A percentile compares a stretch with the other conserved stretches of the same genome.
Evolutionary conservation across 306 rosid genomes (phyloP).

Genomic region (Quercus mongolica): DNA sequence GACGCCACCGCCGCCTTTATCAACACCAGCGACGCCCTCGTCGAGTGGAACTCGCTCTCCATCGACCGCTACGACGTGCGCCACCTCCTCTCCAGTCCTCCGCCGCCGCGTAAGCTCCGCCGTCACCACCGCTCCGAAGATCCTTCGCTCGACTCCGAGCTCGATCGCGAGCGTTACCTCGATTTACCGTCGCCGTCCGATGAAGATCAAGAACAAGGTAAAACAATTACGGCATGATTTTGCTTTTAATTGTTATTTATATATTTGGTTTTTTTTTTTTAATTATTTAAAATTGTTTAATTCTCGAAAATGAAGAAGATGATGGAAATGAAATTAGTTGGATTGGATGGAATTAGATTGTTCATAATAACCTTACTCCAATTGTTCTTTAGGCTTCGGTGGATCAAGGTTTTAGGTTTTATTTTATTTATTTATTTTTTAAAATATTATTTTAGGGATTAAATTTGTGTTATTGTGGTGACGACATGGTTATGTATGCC

Average conservation of each 20-base stretch:
- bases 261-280: neutral
- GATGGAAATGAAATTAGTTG: neutral
- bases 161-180: slow-evolving; percentile 66
- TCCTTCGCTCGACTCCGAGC: slow-evolving; percentile 41
- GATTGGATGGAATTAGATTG: neutral
- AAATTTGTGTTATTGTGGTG: neutral
- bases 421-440: neutral
- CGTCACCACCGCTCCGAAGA: slow-evolving; percentile 29
- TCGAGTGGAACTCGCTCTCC: slow-evolving; percentile 81
- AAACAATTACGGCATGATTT: neutral
- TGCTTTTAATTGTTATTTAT: neutral
- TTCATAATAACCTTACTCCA: neutral
- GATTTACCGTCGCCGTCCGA: slow-evolving; percentile 56
- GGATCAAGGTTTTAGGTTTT: neutral
- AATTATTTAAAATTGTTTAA: neutral
- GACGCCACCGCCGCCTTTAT: slow-evolving; percentile 73
- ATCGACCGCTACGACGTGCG: slow-evolving; percentile 94
- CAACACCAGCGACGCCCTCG: slow-evolving; percentile 68
- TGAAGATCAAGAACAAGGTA: slow-evolving; percentile 55
- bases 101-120: slow-evolving; percentile 68
- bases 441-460: neutral
- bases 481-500: neutral
- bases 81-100: slow-evolving; percentile 66
- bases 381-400: neutral
- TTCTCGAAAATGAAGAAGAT: neutral